Conservation (phyloP, 2,329 filamentous ascomycete genomes). For the Proliferodiscus dingleyae region DNA sequence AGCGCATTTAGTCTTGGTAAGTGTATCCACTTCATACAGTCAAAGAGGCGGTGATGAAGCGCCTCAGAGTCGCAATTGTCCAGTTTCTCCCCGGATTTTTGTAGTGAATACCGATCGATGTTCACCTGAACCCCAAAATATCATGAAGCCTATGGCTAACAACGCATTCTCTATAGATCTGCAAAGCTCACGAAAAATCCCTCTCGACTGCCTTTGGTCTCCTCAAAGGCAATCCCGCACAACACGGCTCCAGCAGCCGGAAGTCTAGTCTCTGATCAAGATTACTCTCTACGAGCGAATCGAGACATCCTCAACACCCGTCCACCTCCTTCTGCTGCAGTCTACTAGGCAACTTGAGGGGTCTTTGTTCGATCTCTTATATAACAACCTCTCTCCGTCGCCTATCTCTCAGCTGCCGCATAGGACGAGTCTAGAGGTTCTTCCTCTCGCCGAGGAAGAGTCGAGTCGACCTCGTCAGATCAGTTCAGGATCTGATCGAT, state of each 20-base stretch:
- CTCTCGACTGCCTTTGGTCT: constrained; percentile 59
- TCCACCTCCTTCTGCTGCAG: constrained; percentile 52
- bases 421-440: constrained; percentile 97
- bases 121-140: too few species aligned
- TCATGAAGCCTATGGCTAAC: constrained; percentile 1
- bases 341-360: constrained; percentile 45
- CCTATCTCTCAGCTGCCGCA: constrained; percentile 91
- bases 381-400: constrained; percentile 50
- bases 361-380: constrained; percentile 46
- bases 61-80: too few species aligned
- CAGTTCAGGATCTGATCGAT: constrained; percentile 85
- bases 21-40: not conserved
- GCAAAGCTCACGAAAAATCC: constrained; percentile 7
- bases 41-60: not conserved
- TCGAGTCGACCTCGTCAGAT: constrained; percentile 97
- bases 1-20: not conserved
- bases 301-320: constrained; percentile 63
- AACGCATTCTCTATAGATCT: constrained; percentile 11
- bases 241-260: constrained; percentile 62
- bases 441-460: constrained; percentile 99
- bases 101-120: too few species aligned
- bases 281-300: constrained; percentile 62
- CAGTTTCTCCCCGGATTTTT: too few species aligned
- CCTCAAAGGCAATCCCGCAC: constrained; percentile 53
- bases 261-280: constrained; percentile 59